A percentile compares a stretch with the other conserved stretches of the same genome.
phyloP scores from a whole-genome alignment of 352 stramenopile species.

The Globisporangium mamillatum region DNA sequence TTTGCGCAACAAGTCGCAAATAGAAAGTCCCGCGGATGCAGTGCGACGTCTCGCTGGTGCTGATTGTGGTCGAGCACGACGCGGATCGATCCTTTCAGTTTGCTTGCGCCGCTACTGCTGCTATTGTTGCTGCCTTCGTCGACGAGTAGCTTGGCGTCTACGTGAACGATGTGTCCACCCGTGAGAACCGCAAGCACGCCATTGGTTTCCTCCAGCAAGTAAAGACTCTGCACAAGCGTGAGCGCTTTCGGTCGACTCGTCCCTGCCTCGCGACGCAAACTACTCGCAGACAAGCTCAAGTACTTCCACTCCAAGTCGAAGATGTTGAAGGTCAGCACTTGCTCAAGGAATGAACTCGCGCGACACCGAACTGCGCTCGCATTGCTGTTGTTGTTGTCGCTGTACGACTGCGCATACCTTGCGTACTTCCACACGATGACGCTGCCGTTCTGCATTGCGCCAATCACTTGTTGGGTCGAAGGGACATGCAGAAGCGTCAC shows the following conservation, averaged over 20 bases:
- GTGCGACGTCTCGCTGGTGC: constrained; percentile 26
- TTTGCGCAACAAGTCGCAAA: constrained; percentile 40
- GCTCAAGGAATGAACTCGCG: constrained; percentile 33
- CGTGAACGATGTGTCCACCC: constrained; percentile 15
- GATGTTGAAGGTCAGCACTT: constrained; percentile 16
- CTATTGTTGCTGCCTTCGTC: neutral
- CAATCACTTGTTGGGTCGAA: constrained; percentile 40
- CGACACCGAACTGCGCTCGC: constrained; percentile 19
- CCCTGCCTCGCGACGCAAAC: neutral
- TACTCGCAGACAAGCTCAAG: constrained; percentile 6
- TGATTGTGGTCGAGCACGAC: constrained; percentile 29
- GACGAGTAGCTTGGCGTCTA: constrained; percentile 16
- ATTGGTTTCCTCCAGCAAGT: constrained; percentile 24
- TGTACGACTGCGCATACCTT: neutral
- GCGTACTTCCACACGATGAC: constrained; percentile 37
- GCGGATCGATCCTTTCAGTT: neutral
- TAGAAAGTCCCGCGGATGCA: constrained; percentile 37
- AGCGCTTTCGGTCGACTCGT: neutral
- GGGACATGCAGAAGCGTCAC: constrained; percentile 36
- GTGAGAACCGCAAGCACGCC: constrained; percentile 24
- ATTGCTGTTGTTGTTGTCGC: neutral
- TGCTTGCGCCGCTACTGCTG: neutral
- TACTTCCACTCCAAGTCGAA: constrained; percentile 19
- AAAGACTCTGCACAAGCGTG: constrained; percentile 12
- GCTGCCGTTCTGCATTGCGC: constrained; percentile 30